These are phyloP conservation scores for Hyaloscypha bicolor DNA, from an alignment of 495 filamentous ascomycete genomes.

Conservation along the genomic window DNA sequence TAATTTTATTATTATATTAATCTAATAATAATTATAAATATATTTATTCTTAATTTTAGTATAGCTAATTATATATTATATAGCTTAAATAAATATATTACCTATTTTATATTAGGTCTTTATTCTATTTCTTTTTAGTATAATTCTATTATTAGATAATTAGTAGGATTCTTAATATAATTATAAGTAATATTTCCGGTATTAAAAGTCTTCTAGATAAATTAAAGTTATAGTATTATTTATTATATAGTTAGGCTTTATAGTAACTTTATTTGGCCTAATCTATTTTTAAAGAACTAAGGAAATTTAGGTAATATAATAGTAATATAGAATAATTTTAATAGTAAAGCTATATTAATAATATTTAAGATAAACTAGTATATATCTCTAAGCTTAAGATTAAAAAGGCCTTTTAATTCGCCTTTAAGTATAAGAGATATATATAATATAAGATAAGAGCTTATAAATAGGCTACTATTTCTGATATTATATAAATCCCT, in stretches of 20 bases:
- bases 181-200: conserved; percentile 10
- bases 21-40: conserved; percentile 2
- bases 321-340: conserved; percentile 6
- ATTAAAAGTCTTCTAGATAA: not conserved
- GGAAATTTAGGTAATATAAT: conserved; percentile 11
- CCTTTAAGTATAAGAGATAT: conserved; percentile 1
- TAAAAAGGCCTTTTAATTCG: not conserved
- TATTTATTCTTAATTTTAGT: conserved; percentile 1
- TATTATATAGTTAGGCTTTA: conserved; percentile 3
- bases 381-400: conserved; percentile 3
- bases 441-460: not conserved
- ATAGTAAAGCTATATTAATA: conserved; percentile 3
- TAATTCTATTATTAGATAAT: conserved; percentile 7
- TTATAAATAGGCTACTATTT: not conserved
- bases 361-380: conserved; percentile 1
- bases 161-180: not conserved
- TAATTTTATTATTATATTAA: not conserved
- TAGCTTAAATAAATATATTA: not conserved
- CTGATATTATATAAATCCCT: not conserved
- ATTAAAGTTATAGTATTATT: too few relatives aligned
- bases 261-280: conserved; percentile 5
- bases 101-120: not conserved
- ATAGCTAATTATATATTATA: conserved; percentile 2
- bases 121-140: not conserved
- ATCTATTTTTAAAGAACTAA: conserved; percentile 7